These are phyloP conservation scores for Aspergillus sojae DNA, from an alignment of 2,329 filamentous ascomycete genomes.

Conservation along the genomic window DNA sequence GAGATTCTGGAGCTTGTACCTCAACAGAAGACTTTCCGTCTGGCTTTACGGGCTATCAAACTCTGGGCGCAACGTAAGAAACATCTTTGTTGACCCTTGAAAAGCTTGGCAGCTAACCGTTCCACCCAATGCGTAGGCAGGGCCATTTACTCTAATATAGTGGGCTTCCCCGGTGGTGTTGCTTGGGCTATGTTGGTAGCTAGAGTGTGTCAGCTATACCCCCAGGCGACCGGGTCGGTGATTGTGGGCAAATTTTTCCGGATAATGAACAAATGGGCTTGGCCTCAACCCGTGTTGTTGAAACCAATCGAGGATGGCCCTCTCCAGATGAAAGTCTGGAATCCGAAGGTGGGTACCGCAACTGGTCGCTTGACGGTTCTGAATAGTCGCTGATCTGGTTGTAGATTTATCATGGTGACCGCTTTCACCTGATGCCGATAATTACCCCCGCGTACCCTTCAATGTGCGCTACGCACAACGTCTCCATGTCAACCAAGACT, in stretches of 20 bases:
- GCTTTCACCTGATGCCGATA: constrained; percentile 92
- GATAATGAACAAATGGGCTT: constrained; percentile 87
- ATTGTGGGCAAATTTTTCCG: constrained; percentile 94
- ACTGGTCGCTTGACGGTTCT: neutral
- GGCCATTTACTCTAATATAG: constrained; percentile 93
- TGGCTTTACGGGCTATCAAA: constrained; percentile 89
- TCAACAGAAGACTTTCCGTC: constrained; percentile 83
- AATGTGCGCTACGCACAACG: constrained; percentile 96
- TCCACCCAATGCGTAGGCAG: constrained; percentile 53
- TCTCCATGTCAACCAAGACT: constrained; percentile 80
- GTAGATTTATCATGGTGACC: constrained; percentile 76
- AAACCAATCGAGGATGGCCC: constrained; percentile 84
- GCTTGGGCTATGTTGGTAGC: constrained; percentile 98
- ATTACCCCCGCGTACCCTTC: constrained; percentile 97
- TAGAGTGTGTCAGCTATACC: constrained; percentile 92
- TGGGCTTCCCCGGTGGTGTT: constrained; percentile 94
- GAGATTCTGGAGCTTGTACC: constrained; percentile 89
- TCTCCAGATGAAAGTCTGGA: constrained; percentile 86
- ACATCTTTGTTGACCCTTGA: neutral
- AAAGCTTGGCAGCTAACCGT: neutral
- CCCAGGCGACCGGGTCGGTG: constrained; percentile 83
- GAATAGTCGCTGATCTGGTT: neutral
- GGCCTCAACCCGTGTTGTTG: constrained; percentile 90
- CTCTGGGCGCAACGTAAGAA: constrained; percentile 80
- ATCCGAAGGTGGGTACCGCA: constrained; percentile 70